Evolutionary conservation across 2,329 filamentous ascomycete species (phyloP).

Genomic region (Ciborinia camelliae): DNA sequence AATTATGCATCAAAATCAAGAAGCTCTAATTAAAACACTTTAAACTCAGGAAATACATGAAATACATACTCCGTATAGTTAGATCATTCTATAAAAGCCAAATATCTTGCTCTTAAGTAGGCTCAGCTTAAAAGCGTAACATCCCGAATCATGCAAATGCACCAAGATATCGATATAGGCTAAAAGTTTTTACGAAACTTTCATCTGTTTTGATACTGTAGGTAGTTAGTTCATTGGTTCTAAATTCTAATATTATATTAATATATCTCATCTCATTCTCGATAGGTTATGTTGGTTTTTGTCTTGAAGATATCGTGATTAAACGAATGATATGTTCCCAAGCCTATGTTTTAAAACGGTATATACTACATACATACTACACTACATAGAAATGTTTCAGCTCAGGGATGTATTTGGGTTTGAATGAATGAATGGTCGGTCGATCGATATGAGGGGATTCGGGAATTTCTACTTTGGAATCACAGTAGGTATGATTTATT

Average conservation of each 20-base stretch:
- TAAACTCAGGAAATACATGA: not conserved
- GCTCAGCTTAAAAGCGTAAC: not conserved
- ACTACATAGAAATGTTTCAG: constrained; percentile 7
- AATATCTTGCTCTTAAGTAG: not conserved
- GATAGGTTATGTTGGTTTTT: not conserved
- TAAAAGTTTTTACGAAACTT: not conserved
- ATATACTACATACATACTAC: too few relatives aligned
- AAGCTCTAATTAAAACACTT: not conserved
- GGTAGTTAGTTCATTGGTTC: not conserved
- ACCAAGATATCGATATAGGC: not conserved
- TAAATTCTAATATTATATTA: not conserved
- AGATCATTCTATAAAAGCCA: not conserved
- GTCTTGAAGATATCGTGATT: not conserved
- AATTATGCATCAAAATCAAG: not conserved
- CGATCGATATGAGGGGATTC: not conserved
- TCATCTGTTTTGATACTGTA: not conserved
- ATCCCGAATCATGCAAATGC: not conserved
- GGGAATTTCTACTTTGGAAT: not conserved
- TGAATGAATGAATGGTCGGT: not conserved
- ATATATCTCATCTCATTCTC: not conserved
- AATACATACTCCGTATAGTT: too few relatives aligned
- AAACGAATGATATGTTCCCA: not conserved
- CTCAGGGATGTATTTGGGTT: not conserved
- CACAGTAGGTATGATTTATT: too few relatives aligned
- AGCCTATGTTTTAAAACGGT: not conserved